Evolutionary conservation across 2,329 filamentous ascomycete species (phyloP).

Genomic region (Trichoderma sp.): DNA sequence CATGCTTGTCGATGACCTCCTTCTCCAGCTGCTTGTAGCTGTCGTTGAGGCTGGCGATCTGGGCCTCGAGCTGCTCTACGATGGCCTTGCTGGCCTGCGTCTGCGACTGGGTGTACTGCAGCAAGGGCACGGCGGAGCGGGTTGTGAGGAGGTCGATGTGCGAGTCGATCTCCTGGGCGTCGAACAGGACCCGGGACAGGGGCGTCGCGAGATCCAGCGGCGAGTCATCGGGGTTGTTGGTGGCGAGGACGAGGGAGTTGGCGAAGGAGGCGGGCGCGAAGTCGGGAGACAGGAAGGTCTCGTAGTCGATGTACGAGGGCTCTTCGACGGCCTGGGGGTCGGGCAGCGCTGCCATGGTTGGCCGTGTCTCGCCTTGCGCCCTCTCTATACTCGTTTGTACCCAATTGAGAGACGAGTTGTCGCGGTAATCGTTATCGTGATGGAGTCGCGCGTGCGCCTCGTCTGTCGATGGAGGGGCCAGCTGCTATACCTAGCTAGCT

Average conservation of each 20-base stretch:
- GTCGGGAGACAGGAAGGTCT: constrained; percentile 78
- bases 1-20: constrained; percentile 83
- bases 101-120: constrained; percentile 75
- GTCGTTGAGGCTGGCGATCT: constrained; percentile 77
- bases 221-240: constrained; percentile 88
- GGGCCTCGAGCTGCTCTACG: constrained; percentile 73
- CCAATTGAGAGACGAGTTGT: not conserved
- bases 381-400: no score
- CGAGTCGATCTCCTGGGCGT: constrained; percentile 94
- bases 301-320: constrained; percentile 93
- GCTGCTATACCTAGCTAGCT: no score
- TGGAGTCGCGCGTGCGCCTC: not conserved
- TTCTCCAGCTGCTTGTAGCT: constrained; percentile 84
- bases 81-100: constrained; percentile 72
- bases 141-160: constrained; percentile 91
- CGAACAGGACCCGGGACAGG: constrained; percentile 89
- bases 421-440: no score
- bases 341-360: constrained; percentile 23
- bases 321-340: constrained; percentile 42
- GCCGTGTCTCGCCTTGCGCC: not conserved
- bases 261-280: constrained; percentile 85
- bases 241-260: constrained; percentile 83
- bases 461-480: constrained; percentile 3
- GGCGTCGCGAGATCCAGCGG: constrained; percentile 93
- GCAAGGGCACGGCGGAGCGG: constrained; percentile 76